These are phyloP conservation scores for Ophiostoma himal-ulmi DNA, from an alignment of 2,329 filamentous ascomycete genomes.

Conservation along the genomic window DNA sequence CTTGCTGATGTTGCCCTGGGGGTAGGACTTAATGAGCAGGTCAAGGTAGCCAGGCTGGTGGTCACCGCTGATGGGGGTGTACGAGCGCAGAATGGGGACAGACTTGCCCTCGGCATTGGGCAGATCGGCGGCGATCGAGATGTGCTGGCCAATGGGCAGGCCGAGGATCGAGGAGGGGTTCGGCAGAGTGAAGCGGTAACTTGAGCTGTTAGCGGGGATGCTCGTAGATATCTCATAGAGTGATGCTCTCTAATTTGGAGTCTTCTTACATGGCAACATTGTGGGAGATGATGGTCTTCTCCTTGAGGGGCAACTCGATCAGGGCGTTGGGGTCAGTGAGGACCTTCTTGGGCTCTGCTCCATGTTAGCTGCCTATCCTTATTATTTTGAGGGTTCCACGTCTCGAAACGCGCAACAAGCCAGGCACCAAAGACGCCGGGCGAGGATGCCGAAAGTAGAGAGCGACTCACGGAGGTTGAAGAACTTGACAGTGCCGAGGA, in stretches of 20 bases:
- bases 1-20: slow-evolving; percentile 94
- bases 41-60: slow-evolving; percentile 89
- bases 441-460: neutral
- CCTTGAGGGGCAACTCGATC: slow-evolving; percentile 86
- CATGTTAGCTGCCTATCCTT: slow-evolving; percentile 10
- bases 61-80: slow-evolving; percentile 87
- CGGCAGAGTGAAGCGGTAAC: slow-evolving; percentile 89
- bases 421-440: neutral
- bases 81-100: slow-evolving; percentile 84
- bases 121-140: slow-evolving; percentile 82
- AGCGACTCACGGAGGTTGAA: slow-evolving; percentile 59
- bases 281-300: slow-evolving; percentile 94
- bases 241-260: neutral
- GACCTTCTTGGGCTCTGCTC: slow-evolving; percentile 63
- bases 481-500: slow-evolving; percentile 66
- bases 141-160: slow-evolving; percentile 97
- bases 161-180: slow-evolving; percentile 74
- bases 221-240: no score
- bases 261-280: slow-evolving; percentile 80
- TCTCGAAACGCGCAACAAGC: neutral
- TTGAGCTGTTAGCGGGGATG: slow-evolving; percentile 32
- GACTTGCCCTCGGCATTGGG: slow-evolving; percentile 60
- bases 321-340: slow-evolving; percentile 74
- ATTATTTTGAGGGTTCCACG: neutral
- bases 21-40: slow-evolving; percentile 96